phyloP scores from a whole-genome alignment of 2,329 filamentous ascomycete species.

The Cladobotryum mycophilum region DNA sequence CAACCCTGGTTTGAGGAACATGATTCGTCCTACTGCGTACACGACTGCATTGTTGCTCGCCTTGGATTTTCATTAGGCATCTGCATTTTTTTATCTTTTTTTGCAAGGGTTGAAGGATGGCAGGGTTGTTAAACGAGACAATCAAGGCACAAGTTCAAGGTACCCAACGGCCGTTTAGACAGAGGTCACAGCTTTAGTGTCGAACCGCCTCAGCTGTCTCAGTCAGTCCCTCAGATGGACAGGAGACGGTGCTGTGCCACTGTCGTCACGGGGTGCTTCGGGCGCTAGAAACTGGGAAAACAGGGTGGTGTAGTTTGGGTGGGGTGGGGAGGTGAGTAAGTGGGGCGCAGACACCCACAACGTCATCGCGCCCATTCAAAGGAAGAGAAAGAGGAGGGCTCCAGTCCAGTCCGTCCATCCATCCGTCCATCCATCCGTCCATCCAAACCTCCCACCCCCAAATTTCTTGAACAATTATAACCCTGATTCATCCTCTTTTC shows the following conservation, averaged over 20 bases:
- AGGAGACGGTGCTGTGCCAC: not conserved
- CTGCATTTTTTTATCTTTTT: too few relatives aligned
- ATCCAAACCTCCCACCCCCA: not conserved
- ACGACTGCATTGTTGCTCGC: too few relatives aligned
- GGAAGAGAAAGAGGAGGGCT: not conserved
- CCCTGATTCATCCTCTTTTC: not conserved
- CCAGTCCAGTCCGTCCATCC: not conserved
- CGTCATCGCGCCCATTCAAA: constrained; percentile 9
- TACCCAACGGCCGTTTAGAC: too few relatives aligned
- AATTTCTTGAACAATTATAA: too few relatives aligned
- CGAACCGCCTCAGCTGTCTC: not conserved
- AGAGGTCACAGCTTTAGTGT: not conserved
- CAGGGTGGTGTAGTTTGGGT: not conserved
- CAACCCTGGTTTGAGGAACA: too few relatives aligned
- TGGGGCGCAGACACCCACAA: constrained; percentile 11
- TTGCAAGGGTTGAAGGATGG: too few relatives aligned
- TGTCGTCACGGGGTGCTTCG: not conserved
- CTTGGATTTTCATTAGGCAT: too few relatives aligned
- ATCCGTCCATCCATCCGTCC: constrained; percentile 5
- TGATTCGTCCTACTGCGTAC: too few relatives aligned
- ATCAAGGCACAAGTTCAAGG: too few relatives aligned
- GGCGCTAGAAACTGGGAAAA: not conserved
- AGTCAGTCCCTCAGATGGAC: not conserved
- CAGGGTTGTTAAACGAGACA: too few relatives aligned
- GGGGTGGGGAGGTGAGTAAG: not conserved